Evolutionary conservation across 2,329 filamentous ascomycete genomes (phyloP).

Genomic region (Verticillium longisporum): DNA sequence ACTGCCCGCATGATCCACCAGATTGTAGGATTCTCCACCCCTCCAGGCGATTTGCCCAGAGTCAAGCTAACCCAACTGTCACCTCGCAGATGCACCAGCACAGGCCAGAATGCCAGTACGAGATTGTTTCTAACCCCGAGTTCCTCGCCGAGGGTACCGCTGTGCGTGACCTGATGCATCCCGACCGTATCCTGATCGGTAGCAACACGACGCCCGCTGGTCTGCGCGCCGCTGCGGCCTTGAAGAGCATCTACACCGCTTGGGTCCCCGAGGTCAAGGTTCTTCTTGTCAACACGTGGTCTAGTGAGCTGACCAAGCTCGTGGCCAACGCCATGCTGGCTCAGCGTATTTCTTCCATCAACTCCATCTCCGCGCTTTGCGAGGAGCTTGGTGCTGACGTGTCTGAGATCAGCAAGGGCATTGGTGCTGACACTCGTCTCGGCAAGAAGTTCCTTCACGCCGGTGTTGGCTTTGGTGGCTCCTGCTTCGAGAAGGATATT

Average conservation of each 20-base stretch:
- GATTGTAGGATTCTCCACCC: slow-evolving; percentile 41
- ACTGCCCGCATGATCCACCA: slow-evolving; percentile 64
- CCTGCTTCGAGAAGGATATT: slow-evolving; percentile 78
- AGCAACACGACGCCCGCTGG: slow-evolving; percentile 55
- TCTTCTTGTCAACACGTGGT: slow-evolving; percentile 67
- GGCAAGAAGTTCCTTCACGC: slow-evolving; percentile 68
- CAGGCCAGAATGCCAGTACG: slow-evolving; percentile 59
- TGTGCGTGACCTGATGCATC: slow-evolving; percentile 61
- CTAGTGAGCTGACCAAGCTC: slow-evolving; percentile 72
- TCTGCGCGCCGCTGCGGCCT: slow-evolving; percentile 52
- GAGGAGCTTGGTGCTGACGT: slow-evolving; percentile 70
- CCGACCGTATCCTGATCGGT: slow-evolving; percentile 71
- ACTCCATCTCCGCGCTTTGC: slow-evolving; percentile 73
- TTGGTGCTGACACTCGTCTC: slow-evolving; percentile 66
- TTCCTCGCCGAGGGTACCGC: slow-evolving; percentile 75
- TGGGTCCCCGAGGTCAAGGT: slow-evolving; percentile 66
- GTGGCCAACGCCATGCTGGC: slow-evolving; percentile 76
- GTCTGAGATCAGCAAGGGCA: slow-evolving; percentile 60
- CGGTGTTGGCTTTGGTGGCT: slow-evolving; percentile 71
- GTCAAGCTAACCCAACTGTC: neutral
- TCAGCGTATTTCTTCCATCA: slow-evolving; percentile 75
- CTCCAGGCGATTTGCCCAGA: neutral
- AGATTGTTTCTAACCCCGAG: slow-evolving; percentile 76
- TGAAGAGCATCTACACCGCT: slow-evolving; percentile 59
- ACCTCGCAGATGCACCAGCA: slow-evolving; percentile 43